Base-by-base conservation (phyloP, 352 stramenopile species). In the Globisporangium carolinianum region DNA sequence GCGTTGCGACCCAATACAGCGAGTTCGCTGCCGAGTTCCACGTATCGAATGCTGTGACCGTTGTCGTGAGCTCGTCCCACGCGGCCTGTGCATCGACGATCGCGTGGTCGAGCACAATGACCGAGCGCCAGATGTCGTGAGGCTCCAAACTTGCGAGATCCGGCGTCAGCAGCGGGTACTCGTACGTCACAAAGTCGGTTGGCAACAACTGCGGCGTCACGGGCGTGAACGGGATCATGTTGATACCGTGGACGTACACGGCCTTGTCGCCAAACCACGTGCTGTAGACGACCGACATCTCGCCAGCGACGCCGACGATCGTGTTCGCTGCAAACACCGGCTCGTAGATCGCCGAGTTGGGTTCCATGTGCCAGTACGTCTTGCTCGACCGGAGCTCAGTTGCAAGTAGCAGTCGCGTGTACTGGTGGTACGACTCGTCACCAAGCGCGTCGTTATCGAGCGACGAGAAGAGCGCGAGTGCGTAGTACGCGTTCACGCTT, bases 401-500 rank as follows among this genome's bases (percentile, higher is more conserved):
- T 7, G 93, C 89, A 11, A 99, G 72, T 36, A 98, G 72, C 18
- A 98, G 66, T 14, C 89, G 79, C 9, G 89, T 73, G 69, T 95
- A 98, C 64, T 98, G 73, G 52, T 80, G 69, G 60, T 90, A 89
- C 42, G 76, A 87, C 0, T 58, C 66, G 9, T 66, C 55, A 37
- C 75, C 58, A 3, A 57, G 47, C 3, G 70, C 66, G 18, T 76
- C 56, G 6, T 74, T 57, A 35, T 91, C 81, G 14, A 89, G 65
- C 39, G 78, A 87, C 6, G 73, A 77, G 45, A 90, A 91, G 35
- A 98, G 80, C 55, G 94, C 92, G 6, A 97, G 84, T 10, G 83
- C 87, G 70, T 98, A 98, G 73, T 99, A 99, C 47, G 89, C 94
- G 70, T 99, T 98, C 35, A 97, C 68, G 51, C 85, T 87, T 73